A percentile compares a stretch with the other conserved stretches of the same genome.
These are phyloP conservation scores for Mycena vulgaris DNA, from an alignment of 768 basidiomycete genomes.

Conservation along the genomic window DNA sequence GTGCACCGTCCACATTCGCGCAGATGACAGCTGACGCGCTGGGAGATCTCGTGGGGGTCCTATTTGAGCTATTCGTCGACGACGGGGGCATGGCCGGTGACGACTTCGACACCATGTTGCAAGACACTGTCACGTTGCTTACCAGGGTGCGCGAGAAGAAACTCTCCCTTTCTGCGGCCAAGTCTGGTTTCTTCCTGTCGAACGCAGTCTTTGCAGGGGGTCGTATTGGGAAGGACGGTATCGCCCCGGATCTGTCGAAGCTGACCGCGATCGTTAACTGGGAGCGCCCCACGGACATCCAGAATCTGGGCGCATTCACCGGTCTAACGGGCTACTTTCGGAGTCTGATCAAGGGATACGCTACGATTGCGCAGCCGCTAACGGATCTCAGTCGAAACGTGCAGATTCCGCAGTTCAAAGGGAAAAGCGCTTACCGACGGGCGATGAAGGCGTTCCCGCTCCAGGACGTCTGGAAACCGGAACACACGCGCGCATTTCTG, in stretches of 20 bases:
- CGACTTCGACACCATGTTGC: neutral
- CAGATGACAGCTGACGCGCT: conserved; percentile 45
- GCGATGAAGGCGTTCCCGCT: conserved; percentile 34
- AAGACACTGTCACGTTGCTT: too few species aligned
- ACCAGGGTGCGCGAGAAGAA: too few species aligned
- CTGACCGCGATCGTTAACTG: too few species aligned
- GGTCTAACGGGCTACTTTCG: conserved; percentile 49
- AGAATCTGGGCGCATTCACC: neutral
- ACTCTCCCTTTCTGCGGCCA: too few species aligned
- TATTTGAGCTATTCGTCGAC: conserved; percentile 28
- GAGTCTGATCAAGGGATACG: conserved; percentile 51
- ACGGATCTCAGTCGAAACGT: conserved; percentile 45
- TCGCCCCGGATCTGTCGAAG: conserved; percentile 47
- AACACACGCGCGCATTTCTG: too few species aligned
- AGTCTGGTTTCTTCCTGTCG: too few species aligned
- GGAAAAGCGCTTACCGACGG: conserved; percentile 46
- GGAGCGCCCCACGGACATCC: too few species aligned
- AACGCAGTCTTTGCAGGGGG: too few species aligned
- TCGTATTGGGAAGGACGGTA: neutral
- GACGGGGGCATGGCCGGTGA: conserved; percentile 32
- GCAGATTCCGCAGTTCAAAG: conserved; percentile 36
- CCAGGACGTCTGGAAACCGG: too few species aligned
- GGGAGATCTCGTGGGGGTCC: conserved; percentile 41
- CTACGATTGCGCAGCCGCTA: conserved; percentile 49
- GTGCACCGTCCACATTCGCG: conserved; percentile 54